Evolutionary conservation across 805 yeast genomes (phyloP).

Genomic region (Cephaloascus albidus): DNA sequence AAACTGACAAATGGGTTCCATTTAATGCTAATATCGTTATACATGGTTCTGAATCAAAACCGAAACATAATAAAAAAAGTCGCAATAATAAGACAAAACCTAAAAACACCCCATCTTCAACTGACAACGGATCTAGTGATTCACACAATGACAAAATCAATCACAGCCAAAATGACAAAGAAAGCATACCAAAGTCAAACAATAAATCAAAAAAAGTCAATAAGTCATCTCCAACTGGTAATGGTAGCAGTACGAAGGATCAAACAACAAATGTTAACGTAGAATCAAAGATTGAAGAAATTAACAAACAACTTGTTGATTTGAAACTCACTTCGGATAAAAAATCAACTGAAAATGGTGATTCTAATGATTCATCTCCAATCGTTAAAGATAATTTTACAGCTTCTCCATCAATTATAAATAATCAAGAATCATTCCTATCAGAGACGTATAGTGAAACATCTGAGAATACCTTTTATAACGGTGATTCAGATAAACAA

Average conservation of each 20-base stretch:
- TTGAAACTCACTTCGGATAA: neutral
- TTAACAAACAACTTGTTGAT: neutral
- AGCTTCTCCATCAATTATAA: neutral
- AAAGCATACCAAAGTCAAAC: neutral
- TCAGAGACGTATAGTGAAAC: conserved; percentile 4
- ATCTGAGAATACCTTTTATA: conserved; percentile 4
- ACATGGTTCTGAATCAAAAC: conserved; percentile 4
- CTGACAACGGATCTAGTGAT: neutral
- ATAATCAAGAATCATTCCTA: too few species aligned
- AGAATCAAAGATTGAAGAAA: neutral
- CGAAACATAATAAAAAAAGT: conserved; percentile 4
- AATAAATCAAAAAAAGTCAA: too few species aligned
- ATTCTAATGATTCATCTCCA: neutral
- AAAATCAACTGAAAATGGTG: neutral
- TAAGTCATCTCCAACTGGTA: neutral
- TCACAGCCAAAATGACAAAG: neutral
- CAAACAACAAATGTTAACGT: neutral
- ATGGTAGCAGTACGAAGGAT: neutral
- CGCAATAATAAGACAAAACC: conserved; percentile 1
- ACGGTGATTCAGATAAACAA: conserved; percentile 6
- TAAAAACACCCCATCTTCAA: conserved; percentile 2
- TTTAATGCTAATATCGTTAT: conserved; percentile 1
- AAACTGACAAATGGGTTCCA: conserved; percentile 1
- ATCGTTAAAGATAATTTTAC: neutral
- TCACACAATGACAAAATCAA: neutral